Evolutionary conservation across 2,329 filamentous ascomycete species (phyloP).

Genomic region (Zymoseptoria tritici): DNA sequence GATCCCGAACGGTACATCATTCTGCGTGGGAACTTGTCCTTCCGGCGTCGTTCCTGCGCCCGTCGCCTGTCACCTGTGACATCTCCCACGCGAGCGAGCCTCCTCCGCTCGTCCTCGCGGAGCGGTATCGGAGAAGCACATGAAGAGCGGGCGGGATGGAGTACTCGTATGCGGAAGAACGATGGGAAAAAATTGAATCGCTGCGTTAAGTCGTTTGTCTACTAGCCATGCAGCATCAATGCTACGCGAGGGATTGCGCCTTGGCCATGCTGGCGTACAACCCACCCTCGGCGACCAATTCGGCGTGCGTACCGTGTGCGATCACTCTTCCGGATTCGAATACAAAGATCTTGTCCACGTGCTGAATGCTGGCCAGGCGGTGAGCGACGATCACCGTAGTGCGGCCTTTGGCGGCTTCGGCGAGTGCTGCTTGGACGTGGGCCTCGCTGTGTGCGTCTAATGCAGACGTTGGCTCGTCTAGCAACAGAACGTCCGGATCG

Average conservation of each 20-base stretch:
- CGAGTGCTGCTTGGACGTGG: conserved; percentile 36
- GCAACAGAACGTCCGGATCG: conserved; percentile 39
- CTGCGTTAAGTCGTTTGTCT: not conserved
- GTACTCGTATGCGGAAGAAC: not conserved
- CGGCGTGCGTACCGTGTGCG: conserved; percentile 55
- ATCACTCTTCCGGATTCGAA: conserved; percentile 59
- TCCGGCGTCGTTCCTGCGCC: not conserved
- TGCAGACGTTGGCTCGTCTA: conserved; percentile 42
- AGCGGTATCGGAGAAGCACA: not conserved
- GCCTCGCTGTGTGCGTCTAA: conserved; percentile 41
- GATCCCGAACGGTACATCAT: not conserved
- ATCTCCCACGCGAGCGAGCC: not conserved
- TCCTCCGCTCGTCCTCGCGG: not conserved
- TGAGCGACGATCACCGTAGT: conserved; percentile 74
- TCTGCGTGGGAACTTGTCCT: not conserved
- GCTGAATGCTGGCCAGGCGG: conserved; percentile 66
- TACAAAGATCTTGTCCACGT: conserved; percentile 73
- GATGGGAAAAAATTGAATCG: not conserved
- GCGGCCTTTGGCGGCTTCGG: conserved; percentile 34
- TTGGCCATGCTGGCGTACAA: conserved; percentile 37
- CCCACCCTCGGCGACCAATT: conserved; percentile 44
- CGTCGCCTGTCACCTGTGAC: not conserved
- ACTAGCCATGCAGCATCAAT: not conserved
- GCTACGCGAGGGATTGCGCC: conserved; percentile 27
- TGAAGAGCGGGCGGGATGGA: not conserved